Conservation (phyloP, 176 grass and related monocot genomes). For the Alopecurus myosuroides region DNA sequence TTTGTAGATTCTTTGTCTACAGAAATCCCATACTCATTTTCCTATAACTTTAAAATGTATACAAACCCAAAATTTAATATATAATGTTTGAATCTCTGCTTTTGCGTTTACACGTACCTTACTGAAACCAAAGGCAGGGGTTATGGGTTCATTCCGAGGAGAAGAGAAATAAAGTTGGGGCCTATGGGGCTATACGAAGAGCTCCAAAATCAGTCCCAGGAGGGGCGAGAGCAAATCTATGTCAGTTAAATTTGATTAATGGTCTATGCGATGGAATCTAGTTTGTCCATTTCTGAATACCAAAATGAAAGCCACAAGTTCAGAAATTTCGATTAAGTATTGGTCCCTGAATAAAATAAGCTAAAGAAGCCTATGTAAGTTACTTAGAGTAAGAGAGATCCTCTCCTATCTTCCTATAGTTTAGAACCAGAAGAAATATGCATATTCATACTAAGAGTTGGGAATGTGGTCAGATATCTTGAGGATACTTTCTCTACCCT, state of each 20-base stretch:
- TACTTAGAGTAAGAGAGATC: neutral
- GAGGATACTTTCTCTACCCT: neutral
- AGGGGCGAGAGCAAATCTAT: neutral
- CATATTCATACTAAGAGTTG: neutral
- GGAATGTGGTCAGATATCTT: neutral
- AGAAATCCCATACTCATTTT: neutral
- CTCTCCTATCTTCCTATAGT: neutral
- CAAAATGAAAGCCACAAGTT: neutral
- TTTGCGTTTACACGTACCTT: neutral
- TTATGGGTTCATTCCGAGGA: neutral
- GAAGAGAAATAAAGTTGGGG: neutral
- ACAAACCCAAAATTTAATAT: neutral
- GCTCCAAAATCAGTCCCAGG: neutral
- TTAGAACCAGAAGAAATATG: neutral
- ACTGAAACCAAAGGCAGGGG: neutral
- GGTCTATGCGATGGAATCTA: neutral
- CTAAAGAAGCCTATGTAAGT: neutral
- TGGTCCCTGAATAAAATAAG: neutral
- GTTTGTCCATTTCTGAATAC: neutral
- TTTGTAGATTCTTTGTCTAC: neutral
- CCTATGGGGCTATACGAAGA: neutral
- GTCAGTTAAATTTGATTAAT: neutral
- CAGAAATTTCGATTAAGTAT: neutral
- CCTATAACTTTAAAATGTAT: neutral
- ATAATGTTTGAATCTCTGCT: neutral